These are phyloP conservation scores for Annulohypoxylon nitens DNA, from an alignment of 495 filamentous ascomycete genomes.

Conservation along the genomic window DNA sequence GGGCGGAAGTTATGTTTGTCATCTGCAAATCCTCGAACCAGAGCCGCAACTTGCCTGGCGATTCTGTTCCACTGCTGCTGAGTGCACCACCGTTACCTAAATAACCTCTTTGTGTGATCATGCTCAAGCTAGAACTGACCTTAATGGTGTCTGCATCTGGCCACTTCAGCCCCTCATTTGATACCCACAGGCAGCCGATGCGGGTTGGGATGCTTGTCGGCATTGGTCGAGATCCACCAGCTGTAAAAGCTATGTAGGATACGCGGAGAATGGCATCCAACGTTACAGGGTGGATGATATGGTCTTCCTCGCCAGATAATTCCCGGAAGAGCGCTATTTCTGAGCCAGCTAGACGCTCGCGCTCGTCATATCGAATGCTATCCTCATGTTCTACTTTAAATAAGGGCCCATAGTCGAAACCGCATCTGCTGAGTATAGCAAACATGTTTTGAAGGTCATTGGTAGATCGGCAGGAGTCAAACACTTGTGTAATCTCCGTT, in stretches of 20 bases:
- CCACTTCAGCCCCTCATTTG: slow-evolving; percentile 13
- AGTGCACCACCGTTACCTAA: not conserved
- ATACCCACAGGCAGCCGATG: slow-evolving; percentile 26
- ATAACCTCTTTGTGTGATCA: not conserved
- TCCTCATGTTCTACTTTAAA: slow-evolving; percentile 24
- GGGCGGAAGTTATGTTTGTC: slow-evolving; percentile 5
- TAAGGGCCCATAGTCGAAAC: slow-evolving; percentile 8
- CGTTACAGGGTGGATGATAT: slow-evolving; percentile 57
- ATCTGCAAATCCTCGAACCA: slow-evolving; percentile 33
- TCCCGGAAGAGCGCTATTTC: slow-evolving; percentile 9
- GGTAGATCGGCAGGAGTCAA: slow-evolving; percentile 22
- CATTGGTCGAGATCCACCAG: slow-evolving; percentile 23
- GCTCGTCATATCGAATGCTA: no score
- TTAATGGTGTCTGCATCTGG: not conserved
- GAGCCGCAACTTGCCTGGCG: slow-evolving; percentile 8
- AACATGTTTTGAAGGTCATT: slow-evolving; percentile 12
- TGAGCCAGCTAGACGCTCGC: slow-evolving; percentile 15
- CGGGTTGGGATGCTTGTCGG: slow-evolving; percentile 30
- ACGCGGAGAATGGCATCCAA: slow-evolving; percentile 35
- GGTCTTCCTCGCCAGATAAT: slow-evolving; percentile 23
- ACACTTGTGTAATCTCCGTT: slow-evolving; percentile 38
- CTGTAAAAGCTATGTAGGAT: slow-evolving; percentile 19
- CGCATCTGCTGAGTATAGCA: slow-evolving; percentile 37
- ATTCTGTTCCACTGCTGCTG: slow-evolving; percentile 12
- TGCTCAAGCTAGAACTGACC: not conserved